Percentiles rank a stretch among this genome's conserved stretches.
Conservation (phyloP, 257 asterid species). For the Ehretia macrophylla region DNA sequence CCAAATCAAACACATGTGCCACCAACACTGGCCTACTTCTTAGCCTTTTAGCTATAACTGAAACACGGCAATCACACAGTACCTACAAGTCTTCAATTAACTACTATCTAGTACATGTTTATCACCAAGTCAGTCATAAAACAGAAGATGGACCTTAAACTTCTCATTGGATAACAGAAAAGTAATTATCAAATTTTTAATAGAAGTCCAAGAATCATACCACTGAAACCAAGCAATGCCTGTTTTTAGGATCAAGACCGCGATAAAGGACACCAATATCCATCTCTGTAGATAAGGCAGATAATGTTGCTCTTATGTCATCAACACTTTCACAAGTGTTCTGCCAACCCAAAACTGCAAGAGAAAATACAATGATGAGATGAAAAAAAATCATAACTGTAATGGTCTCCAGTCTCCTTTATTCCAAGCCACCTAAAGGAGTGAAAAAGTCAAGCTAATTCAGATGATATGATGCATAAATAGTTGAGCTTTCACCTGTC, state of each 20-base stretch:
- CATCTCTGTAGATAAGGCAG: slow-evolving; percentile 76
- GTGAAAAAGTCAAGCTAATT: slow-evolving; percentile 9
- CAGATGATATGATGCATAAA: no score
- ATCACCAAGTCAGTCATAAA: no score
- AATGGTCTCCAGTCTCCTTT: background rate
- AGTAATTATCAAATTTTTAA: no score
- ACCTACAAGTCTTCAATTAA: background rate
- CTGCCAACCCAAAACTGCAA: slow-evolving; percentile 94
- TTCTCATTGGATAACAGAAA: no score
- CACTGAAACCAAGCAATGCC: slow-evolving; percentile 75
- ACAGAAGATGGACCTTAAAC: no score
- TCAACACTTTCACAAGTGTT: slow-evolving; percentile 76
- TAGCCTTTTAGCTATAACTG: background rate
- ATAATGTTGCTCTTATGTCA: slow-evolving; percentile 69
- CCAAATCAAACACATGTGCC: background rate
- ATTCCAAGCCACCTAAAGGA: background rate
- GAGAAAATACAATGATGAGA: slow-evolving; percentile 9
- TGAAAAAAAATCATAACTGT: background rate
- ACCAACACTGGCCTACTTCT: background rate
- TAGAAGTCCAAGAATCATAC: slow-evolving; percentile 38
- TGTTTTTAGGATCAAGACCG: slow-evolving; percentile 86
- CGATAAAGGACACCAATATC: slow-evolving; percentile 81
- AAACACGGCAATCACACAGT: background rate
- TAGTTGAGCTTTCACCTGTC: slow-evolving; percentile 44
- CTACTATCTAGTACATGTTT: no score